A percentile compares a stretch with the other conserved stretches of the same genome.
Conservation (phyloP, 306 rosid species). For the Lathyrus oleraceus region DNA sequence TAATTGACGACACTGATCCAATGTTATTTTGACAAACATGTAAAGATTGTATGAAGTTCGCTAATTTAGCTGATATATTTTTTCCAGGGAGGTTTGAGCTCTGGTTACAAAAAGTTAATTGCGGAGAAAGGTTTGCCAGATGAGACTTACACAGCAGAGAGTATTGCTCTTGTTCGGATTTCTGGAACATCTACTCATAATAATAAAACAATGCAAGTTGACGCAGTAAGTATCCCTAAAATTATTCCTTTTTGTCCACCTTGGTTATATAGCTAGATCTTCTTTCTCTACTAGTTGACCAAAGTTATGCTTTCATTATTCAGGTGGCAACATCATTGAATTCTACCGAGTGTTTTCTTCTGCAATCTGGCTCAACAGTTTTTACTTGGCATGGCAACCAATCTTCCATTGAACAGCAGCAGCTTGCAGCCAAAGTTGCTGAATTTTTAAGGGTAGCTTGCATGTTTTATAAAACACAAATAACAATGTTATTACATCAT, state of each 20-base stretch:
- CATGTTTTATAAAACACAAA: neutral
- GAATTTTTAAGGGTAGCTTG: conserved; percentile 80
- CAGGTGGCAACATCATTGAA: conserved; percentile 86
- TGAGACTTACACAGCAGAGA: conserved; percentile 75
- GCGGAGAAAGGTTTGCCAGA: conserved; percentile 74
- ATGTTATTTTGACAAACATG: neutral
- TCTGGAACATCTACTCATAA: conserved; percentile 85
- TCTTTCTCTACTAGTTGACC: conserved; percentile 33
- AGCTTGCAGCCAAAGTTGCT: conserved; percentile 82
- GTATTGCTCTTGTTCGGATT: conserved; percentile 73
- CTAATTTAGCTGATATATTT: conserved; percentile 36
- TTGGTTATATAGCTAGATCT: conserved; percentile 8
- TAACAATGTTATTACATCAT: too few relatives aligned
- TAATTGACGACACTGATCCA: neutral
- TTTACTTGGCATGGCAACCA: conserved; percentile 97
- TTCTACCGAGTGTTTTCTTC: conserved; percentile 78
- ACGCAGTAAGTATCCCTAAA: conserved; percentile 63
- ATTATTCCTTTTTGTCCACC: conserved; percentile 23
- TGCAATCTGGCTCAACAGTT: conserved; percentile 91
- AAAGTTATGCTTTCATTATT: conserved; percentile 36
- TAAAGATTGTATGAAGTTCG: conserved; percentile 30
- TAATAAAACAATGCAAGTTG: conserved; percentile 87
- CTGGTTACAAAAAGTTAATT: conserved; percentile 71
- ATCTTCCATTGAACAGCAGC: conserved; percentile 88
- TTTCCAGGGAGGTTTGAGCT: conserved; percentile 91